Evolutionary conservation across 1,284 basidiomycete species (phyloP).

Genomic region (Takashimella tepidaria): DNA sequence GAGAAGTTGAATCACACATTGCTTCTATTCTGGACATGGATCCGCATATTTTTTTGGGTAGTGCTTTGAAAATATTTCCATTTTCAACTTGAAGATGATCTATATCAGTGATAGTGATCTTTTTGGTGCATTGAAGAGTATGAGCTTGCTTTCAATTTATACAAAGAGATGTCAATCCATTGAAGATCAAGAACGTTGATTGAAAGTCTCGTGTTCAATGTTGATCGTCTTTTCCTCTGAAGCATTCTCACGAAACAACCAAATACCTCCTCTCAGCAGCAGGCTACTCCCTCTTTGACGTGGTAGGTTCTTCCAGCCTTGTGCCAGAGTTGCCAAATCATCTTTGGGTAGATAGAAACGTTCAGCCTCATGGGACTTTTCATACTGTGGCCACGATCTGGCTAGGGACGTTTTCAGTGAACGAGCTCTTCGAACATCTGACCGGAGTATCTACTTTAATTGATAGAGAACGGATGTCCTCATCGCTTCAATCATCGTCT

Average conservation of each 20-base stretch:
- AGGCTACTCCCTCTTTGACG: not conserved
- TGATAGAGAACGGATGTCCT: slow-evolving; percentile 14
- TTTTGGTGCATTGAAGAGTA: too few species aligned
- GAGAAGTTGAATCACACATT: too few species aligned
- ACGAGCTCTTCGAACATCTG: too few species aligned
- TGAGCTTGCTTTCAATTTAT: too few species aligned
- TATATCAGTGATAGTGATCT: too few species aligned
- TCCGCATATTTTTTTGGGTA: too few species aligned
- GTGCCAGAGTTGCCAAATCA: not conserved
- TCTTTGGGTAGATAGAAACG: not conserved
- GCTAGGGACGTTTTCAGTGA: slow-evolving; percentile 79
- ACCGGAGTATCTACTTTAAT: not conserved
- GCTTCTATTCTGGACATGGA: too few species aligned
- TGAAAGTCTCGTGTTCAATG: too few species aligned
- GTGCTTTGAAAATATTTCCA: too few species aligned
- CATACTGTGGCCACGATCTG: slow-evolving; percentile 67
- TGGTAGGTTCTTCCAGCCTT: not conserved
- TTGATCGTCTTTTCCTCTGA: not conserved
- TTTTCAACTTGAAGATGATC: too few species aligned
- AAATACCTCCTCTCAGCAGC: not conserved
- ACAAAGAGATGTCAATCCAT: too few species aligned
- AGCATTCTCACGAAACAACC: not conserved
- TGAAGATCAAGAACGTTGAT: too few species aligned
- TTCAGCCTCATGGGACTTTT: not conserved
- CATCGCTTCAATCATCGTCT: slow-evolving; percentile 8